Conservation (phyloP, 2,329 filamentous ascomycete genomes). For the Hymenoscyphus albidus region DNA sequence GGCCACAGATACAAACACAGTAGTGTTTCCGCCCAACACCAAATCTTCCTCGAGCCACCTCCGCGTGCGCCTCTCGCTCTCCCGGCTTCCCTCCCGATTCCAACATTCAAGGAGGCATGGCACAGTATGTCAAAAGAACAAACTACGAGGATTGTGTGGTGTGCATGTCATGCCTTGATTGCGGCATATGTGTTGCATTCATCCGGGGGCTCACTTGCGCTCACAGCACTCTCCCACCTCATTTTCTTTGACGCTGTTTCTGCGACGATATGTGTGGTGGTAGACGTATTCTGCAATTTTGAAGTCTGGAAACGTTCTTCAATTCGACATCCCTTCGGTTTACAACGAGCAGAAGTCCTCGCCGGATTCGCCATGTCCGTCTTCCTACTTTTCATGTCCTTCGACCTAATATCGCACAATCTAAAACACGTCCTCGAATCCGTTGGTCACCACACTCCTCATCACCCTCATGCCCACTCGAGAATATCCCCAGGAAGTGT, state of each 20-base stretch:
- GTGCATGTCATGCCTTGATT: conserved; percentile 78
- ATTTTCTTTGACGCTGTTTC: conserved; percentile 95
- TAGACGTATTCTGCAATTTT: conserved; percentile 93
- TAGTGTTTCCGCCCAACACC: conserved; percentile 81
- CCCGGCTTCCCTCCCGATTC: conserved; percentile 86
- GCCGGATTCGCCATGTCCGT: conserved; percentile 95
- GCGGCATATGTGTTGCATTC: conserved; percentile 83
- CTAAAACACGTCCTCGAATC: conserved; percentile 86
- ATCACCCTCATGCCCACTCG: conserved; percentile 65
- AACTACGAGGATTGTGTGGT: conserved; percentile 80
- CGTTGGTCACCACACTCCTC: conserved; percentile 65
- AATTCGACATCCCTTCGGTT: conserved; percentile 87
- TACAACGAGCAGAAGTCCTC: conserved; percentile 89
- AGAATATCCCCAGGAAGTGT: conserved; percentile 71
- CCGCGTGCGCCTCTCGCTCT: conserved; percentile 81
- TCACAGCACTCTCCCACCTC: conserved; percentile 88
- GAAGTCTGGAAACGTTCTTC: conserved; percentile 95
- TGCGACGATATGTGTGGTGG: conserved; percentile 83
- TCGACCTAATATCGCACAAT: conserved; percentile 91
- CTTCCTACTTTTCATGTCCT: conserved; percentile 93
- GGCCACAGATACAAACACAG: conserved; percentile 98
- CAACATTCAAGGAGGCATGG: conserved; percentile 83
- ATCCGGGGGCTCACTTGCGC: conserved; percentile 79
- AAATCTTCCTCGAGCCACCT: conserved; percentile 92
- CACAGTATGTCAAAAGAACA: conserved; percentile 88